These are phyloP conservation scores for Cyclocybe cylindracea DNA, from an alignment of 768 basidiomycete species.

Conservation along the genomic window DNA sequence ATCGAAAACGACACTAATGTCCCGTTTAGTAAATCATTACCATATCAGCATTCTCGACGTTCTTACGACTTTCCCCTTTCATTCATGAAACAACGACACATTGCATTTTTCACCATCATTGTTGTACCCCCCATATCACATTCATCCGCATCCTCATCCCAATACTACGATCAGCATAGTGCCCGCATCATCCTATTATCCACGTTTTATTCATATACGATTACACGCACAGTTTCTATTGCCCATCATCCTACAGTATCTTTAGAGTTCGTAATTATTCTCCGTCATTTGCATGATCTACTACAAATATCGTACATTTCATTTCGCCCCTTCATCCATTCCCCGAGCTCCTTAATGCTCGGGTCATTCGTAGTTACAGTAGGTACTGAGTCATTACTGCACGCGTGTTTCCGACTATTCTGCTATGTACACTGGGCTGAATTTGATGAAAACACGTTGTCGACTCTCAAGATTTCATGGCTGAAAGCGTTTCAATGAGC, in stretches of 20 bases:
- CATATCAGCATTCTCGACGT: not conserved
- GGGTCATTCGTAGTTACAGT: not conserved
- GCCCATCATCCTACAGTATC: not conserved
- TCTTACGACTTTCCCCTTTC: not conserved
- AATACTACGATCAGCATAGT: not conserved
- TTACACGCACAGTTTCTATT: not conserved
- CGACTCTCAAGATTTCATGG: not conserved
- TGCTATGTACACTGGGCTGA: too few species aligned
- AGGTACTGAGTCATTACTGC: too few species aligned
- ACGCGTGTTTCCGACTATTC: too few species aligned
- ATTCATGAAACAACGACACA: slow-evolving; percentile 3
- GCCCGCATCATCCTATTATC: not conserved
- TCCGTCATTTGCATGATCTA: not conserved
- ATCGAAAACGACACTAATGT: not conserved
- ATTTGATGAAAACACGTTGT: too few species aligned
- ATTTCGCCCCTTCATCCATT: not conserved
- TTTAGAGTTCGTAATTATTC: too few species aligned
- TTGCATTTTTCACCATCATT: not conserved
- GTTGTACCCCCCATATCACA: not conserved
- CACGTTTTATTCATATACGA: not conserved
- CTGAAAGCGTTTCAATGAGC: not conserved
- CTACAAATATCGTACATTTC: not conserved
- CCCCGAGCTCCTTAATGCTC: not conserved
- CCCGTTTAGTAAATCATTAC: not conserved
- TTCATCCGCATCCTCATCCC: not conserved